A percentile compares a stretch with the other conserved stretches of the same genome.
Conservation (phyloP, 805 yeast genomes). For the Millerozyma miso region DNA sequence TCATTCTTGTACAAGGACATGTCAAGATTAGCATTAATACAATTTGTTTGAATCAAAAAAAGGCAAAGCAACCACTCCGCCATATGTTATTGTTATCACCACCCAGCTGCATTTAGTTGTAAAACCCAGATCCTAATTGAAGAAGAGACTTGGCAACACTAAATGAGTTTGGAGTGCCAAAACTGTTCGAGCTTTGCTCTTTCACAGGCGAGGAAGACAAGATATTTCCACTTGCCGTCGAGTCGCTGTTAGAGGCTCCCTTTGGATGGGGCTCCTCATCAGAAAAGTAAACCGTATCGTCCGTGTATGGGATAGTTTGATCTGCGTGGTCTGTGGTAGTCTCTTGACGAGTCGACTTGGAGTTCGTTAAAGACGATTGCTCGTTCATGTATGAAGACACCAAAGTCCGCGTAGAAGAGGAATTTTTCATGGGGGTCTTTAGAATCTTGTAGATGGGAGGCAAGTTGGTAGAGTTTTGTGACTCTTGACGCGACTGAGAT, state of each 20-base stretch:
- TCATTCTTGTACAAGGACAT: not conserved
- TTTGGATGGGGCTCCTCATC: conserved; percentile 9
- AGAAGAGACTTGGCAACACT: conserved; percentile 43
- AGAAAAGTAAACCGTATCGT: conserved; percentile 13
- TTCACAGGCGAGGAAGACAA: conserved; percentile 33
- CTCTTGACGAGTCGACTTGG: not conserved
- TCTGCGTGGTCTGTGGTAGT: not conserved
- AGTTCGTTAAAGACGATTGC: not conserved
- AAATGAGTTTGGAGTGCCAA: conserved; percentile 45
- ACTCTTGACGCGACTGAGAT: conserved; percentile 3
- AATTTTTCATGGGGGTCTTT: conserved; percentile 39
- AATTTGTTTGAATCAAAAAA: not conserved
- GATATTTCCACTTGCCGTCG: conserved; percentile 11
- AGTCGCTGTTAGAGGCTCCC: conserved; percentile 2
- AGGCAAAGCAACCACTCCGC: not conserved
- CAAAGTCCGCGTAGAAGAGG: conserved; percentile 21
- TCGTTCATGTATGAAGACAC: conserved; percentile 6
- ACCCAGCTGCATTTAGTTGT: conserved; percentile 3
- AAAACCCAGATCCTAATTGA: conserved; percentile 29
- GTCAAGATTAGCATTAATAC: not conserved
- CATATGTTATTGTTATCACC: not conserved
- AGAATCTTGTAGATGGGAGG: conserved; percentile 43
- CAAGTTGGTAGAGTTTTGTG: conserved; percentile 11
- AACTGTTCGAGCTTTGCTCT: conserved; percentile 13
- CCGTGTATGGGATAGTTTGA: conserved; percentile 16